Evolutionary conservation across 2,329 filamentous ascomycete species (phyloP).

Genomic region (Fusarium sp.): DNA sequence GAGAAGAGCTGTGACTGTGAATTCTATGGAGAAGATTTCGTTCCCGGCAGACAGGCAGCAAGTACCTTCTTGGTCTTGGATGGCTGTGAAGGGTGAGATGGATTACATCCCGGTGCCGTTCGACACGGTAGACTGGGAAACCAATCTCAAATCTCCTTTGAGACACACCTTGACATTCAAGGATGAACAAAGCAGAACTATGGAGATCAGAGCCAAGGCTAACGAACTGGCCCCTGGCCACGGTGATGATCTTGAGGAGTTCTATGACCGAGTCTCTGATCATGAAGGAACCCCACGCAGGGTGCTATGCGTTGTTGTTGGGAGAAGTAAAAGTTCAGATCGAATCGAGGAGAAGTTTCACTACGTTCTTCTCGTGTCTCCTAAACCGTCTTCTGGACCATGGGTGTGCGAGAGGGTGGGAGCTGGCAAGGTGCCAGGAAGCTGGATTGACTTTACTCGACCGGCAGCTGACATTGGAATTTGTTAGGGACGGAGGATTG

Average conservation of each 20-base stretch:
- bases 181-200: neutral
- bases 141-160: neutral
- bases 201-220: neutral
- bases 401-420: constrained; percentile 5
- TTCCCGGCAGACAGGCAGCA: neutral
- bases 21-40: neutral
- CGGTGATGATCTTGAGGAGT: neutral
- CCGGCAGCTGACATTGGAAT: neutral
- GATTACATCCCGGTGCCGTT: constrained; percentile 7
- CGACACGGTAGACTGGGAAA: constrained; percentile 5
- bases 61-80: constrained; percentile 22
- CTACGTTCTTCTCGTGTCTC: constrained; percentile 3
- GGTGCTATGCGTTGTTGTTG: constrained; percentile 4
- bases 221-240: neutral
- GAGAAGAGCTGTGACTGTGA: neutral
- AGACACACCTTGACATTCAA: neutral
- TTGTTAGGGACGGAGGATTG: neutral
- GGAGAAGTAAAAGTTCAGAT: neutral
- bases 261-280: neutral
- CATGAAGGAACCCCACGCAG: neutral
- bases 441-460: neutral
- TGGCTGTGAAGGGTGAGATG: constrained; percentile 12
- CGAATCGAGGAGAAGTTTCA: neutral
- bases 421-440: neutral
- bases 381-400: neutral